A percentile compares a stretch with the other conserved stretches of the same genome.
These are phyloP conservation scores for Scalesia atractyloides DNA, from an alignment of 129 eudicot genomes.

Conservation along the genomic window DNA sequence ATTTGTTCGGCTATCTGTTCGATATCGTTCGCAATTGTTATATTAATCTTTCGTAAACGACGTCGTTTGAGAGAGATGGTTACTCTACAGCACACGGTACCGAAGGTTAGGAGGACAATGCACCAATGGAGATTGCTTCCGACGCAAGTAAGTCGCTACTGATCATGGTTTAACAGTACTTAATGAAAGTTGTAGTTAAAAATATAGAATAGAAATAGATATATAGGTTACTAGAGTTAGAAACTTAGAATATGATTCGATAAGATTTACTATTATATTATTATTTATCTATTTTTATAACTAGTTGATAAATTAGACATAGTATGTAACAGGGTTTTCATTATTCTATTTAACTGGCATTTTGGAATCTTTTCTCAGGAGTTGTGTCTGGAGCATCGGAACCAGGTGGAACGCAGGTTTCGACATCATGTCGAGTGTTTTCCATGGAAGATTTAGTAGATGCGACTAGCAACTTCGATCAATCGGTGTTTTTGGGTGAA, in stretches of 20 bases:
- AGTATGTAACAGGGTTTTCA: too few species aligned
- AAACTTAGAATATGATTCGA: too few species aligned
- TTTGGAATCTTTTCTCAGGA: conserved; percentile 41
- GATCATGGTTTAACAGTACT: not conserved
- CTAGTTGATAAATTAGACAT: too few species aligned
- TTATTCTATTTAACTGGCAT: not conserved
- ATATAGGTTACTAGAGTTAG: too few species aligned
- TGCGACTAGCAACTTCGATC: conserved; percentile 66
- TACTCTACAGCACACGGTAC: conserved; percentile 44
- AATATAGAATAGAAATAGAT: too few species aligned
- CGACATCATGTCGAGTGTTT: conserved; percentile 52
- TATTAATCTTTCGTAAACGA: conserved; percentile 48
- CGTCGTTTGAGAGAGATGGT: conserved; percentile 27
- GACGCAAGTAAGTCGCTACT: conserved; percentile 66
- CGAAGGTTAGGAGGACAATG: conserved; percentile 45
- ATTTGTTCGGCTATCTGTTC: conserved; percentile 44
- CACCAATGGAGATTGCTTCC: conserved; percentile 45
- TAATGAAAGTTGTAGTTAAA: too few species aligned
- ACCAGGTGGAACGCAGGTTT: conserved; percentile 53
- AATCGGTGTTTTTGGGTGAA: conserved; percentile 63
- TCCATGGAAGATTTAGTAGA: conserved; percentile 61
- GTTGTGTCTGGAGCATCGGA: conserved; percentile 57
- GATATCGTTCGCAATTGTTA: conserved; percentile 42
- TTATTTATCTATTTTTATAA: not conserved
- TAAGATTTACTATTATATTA: not conserved